Base-by-base conservation (phyloP, 2,329 filamentous ascomycete species). In the Triangularia verruculosa region DNA sequence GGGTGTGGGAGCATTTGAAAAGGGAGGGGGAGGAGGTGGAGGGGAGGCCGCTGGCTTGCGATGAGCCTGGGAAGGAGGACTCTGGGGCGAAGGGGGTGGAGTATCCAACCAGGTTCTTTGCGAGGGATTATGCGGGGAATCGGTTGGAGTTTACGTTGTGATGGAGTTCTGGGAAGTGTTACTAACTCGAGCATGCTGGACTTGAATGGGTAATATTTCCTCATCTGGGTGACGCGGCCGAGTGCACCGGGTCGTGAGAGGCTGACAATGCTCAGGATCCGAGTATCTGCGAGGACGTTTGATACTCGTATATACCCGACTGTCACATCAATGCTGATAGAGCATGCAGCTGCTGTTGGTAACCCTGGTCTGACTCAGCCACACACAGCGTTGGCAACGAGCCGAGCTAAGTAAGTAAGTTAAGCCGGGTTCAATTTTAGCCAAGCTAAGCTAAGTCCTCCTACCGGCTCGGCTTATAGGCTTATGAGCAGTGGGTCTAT, bases 91-190 rank as follows among this genome's bases (percentile, higher is more conserved):
- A 84, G 69, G 85, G 84, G 0, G 80, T 81, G 1, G 86, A 88
- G 71, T 88, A 86, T 69, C 86, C 86, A 0, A 77, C 75, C 34
- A 77, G 86, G 13, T 89, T 89, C 72, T 89, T 89, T 72, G 85
- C 84, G 0, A 79, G 83, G 63, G 83, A 86, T 67, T 86, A 78
- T 73, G 81, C 82, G 0, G 83, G 83, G 1, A 85, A 85, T 68
- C 72, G 79, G 60, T 70, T 85, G 32, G 83, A 85, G 70, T 85
- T 85, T 67, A 83, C 78, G 59, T 59, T 83, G 62, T 83, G 57
- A 61, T 17, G 2, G n/a, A n/a, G n/a, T n/a, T n/a, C n/a, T n/a
- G n/a, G n/a, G n/a, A n/a, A n/a, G n/a, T n/a, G n/a, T n/a, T n/a
- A n/a, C n/a, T n/a, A n/a, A n/a, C n/a, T n/a, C n/a, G n/a, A n/a